Base-by-base conservation (phyloP, 2,329 filamentous ascomycete species). In the Sporothrix curviconia region DNA sequence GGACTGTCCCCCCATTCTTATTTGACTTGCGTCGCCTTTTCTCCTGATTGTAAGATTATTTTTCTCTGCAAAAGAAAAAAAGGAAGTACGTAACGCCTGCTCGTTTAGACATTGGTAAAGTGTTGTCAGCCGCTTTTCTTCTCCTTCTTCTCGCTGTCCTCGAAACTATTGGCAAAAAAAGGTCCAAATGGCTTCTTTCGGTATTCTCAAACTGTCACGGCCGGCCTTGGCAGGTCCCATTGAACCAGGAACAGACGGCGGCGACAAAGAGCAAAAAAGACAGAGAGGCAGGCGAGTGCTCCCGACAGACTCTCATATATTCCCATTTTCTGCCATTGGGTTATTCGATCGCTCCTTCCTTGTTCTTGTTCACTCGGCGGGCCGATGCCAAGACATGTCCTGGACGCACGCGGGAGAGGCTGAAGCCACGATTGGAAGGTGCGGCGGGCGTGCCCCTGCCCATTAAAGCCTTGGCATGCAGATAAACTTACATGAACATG, bases 401-500 rank as follows among this genome's bases (percentile, higher is more conserved):
- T 19, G 4, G 34, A 28, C 7, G 43, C 56, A 58, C 56, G 50
- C 50, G 56, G 43, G 37, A 42, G 43, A 54, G 43, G 43, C 51
- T 30, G 52, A 28, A 6, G 19, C 57, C 57, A 55, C 57, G 57
- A 58, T 58, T 58, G 57, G 57, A 51, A 55, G 57, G 51, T 51
- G 43, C 49, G 22, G 2, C 25, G 30, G 7, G 8, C 4, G 36
- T 24, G 51, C 51, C 50, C 47, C 42, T 52, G 50, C 14, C 24
- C 25, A 22, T 11, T n/a, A 17, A 28, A n/a, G 28, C 44, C 57
- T 58, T 58, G 51, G 57, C 57, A 55, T 22, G 22, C 28, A 44
- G 19, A 43, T 55, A 44, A 40, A 25, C 14, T 43, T 22, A 14
- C 14, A 37, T 49, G 22, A 19, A 15, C 17, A 17, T 30, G n/a